Evolutionary conservation across 768 basidiomycete genomes (phyloP), one percentile per base, ranked within the genome.

Genomic region (Nidularia sp.): DNA sequence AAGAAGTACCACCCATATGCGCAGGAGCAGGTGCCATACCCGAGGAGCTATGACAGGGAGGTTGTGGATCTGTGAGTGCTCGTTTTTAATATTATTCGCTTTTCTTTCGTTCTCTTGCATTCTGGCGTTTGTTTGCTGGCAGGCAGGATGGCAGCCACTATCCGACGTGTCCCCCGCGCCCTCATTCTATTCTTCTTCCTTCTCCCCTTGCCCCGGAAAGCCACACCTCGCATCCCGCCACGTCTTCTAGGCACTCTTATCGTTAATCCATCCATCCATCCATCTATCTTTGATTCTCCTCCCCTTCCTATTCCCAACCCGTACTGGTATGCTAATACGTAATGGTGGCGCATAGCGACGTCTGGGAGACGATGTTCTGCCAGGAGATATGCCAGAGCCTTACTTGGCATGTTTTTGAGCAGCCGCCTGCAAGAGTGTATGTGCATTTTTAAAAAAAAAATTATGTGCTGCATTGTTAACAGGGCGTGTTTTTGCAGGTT

Each of bases 351-450:
- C 57, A 49, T 60, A 88, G 87, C 55, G 87, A 88, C 57, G 77
- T 84, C 15, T 86, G 86, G 84, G 85, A 88, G 62, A 80, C 77
- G 13, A 65, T 74, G 49, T 80, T 79, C 57, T 72, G 73, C 51
- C 73, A 76, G 47, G 77, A 80, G 48, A 68, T 81, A 8, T 80
- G 77, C 53, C 75, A 78, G 39, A 83, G 82, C 57, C 59, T 81
- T 31, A 86, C 85, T 0, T 86, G 79, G 75, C 85, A 88, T 66
- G 72, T 77, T 47, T 86, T 88, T 56, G 72, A 79, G 25, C 74
- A 66, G 15, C 78, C 81, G 5, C 86, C 87, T 3, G 68, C 69
- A 2, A 79, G 76, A 76, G 85, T 86, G 84, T 86, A 68, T 60
- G 78, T 25, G 34, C 34, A 4, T 22, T 34, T 50, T 50, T 53